Evolutionary conservation across 306 rosid genomes (phyloP).

Genomic region (Cucumis sativus): DNA sequence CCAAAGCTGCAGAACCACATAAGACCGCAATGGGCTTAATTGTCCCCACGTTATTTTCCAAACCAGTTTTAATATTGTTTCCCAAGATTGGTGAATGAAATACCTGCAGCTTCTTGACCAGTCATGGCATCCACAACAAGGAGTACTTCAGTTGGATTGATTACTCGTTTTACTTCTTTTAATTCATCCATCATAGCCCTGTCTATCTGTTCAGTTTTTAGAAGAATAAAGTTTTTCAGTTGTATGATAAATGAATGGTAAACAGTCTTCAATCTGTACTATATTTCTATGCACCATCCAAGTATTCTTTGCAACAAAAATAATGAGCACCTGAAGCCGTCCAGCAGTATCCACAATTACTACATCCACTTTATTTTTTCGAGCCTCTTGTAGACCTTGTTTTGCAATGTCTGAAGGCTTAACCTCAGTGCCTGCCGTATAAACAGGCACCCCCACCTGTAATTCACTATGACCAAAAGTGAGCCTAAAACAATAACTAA

Average conservation of each 20-base stretch:
- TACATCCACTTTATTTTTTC: constrained; percentile 74
- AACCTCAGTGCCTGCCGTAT: constrained; percentile 75
- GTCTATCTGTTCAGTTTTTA: constrained; percentile 54
- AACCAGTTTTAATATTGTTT: not conserved
- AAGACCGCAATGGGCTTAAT: constrained; percentile 9
- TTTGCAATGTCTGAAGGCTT: constrained; percentile 82
- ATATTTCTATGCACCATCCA: not conserved
- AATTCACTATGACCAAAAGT: constrained; percentile 31
- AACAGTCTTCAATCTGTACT: constrained; percentile 4
- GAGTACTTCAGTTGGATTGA: constrained; percentile 86
- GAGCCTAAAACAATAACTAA: constrained; percentile 3
- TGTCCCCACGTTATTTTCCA: not conserved
- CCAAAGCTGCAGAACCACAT: constrained; percentile 55
- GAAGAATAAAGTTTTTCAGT: not conserved
- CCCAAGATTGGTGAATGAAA: constrained; percentile 1
- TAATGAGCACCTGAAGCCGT: constrained; percentile 79
- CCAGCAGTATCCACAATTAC: constrained; percentile 97
- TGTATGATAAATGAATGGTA: not conserved
- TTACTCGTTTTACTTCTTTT: constrained; percentile 66
- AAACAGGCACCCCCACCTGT: constrained; percentile 93
- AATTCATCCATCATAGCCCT: constrained; percentile 92
- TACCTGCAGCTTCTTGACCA: constrained; percentile 99
- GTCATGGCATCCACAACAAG: constrained; percentile 99
- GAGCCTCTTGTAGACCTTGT: constrained; percentile 92
- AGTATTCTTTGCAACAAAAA: not conserved